phyloP scores from a whole-genome alignment of 2,329 filamentous ascomycete genomes.

The Dichotomopilus funicola region DNA sequence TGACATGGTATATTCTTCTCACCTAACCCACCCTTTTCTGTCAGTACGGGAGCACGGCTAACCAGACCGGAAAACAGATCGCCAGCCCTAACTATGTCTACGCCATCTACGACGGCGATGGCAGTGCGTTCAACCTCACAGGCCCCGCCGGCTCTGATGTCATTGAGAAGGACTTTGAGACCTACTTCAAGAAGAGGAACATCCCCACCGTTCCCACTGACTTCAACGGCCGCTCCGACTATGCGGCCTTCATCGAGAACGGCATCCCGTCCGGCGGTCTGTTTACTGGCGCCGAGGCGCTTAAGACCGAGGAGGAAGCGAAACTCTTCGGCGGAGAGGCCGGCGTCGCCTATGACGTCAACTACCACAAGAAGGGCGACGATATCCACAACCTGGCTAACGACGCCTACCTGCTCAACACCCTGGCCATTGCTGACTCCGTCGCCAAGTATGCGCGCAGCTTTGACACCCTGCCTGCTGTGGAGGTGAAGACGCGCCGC shows the following conservation, averaged over 20 bases:
- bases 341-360: constrained; percentile 41
- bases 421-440: constrained; percentile 37
- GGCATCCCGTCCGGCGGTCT: constrained; percentile 63
- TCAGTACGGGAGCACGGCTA: background rate
- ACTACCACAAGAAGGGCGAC: constrained; percentile 43
- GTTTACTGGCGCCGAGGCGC: constrained; percentile 51
- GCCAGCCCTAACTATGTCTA: constrained; percentile 45
- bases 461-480: constrained; percentile 30
- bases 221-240: constrained; percentile 52
- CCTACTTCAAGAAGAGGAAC: constrained; percentile 44
- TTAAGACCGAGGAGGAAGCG: constrained; percentile 47
- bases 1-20: constrained; percentile 37
- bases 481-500: constrained; percentile 11
- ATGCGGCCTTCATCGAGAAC: constrained; percentile 59
- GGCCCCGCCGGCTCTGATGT: constrained; percentile 48
- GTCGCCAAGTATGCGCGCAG: constrained; percentile 37
- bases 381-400: constrained; percentile 30
- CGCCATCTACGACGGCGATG: constrained; percentile 54
- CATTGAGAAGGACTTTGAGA: constrained; percentile 51
- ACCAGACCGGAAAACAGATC: constrained; percentile 22
- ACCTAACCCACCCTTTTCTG: background rate
- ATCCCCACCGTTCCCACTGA: constrained; percentile 51
- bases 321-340: constrained; percentile 56
- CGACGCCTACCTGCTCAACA: constrained; percentile 41
- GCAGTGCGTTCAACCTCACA: constrained; percentile 53